Conservation (phyloP, 2,329 filamentous ascomycete genomes). For the Domatiomyces globalis region DNA sequence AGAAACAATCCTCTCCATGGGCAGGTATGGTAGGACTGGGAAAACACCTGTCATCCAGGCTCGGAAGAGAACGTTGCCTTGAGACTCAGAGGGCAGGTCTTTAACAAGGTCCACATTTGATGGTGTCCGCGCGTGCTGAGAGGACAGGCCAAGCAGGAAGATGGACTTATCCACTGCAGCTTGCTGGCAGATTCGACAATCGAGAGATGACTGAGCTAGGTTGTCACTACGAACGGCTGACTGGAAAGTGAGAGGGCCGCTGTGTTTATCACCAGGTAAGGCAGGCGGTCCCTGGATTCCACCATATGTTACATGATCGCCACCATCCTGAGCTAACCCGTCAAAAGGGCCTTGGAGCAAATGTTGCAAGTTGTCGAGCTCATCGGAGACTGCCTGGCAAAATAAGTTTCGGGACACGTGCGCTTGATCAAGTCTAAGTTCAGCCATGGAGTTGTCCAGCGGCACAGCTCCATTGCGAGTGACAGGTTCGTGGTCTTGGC, state of each 20-base stretch:
- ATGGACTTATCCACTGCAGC: constrained; percentile 33
- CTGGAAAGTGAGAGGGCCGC: neutral
- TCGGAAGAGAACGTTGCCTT: constrained; percentile 34
- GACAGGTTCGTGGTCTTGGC: neutral
- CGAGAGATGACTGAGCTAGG: constrained; percentile 21
- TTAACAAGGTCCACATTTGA: constrained; percentile 30
- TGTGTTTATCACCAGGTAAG: neutral
- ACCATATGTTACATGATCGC: neutral
- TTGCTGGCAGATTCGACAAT: constrained; percentile 31
- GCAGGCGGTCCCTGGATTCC: neutral
- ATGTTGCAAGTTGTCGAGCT: constrained; percentile 13
- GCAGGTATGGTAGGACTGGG: constrained; percentile 31
- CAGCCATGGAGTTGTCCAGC: constrained; percentile 4
- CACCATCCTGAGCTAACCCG: neutral
- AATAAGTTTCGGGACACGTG: constrained; percentile 5
- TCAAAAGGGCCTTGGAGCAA: constrained; percentile 5
- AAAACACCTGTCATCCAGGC: constrained; percentile 35
- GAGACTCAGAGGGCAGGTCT: constrained; percentile 29
- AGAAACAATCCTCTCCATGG: constrained; percentile 29
- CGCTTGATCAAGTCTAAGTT: constrained; percentile 2
- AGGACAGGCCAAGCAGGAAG: constrained; percentile 31
- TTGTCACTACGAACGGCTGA: neutral
- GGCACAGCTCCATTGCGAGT: neutral
- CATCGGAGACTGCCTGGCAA: constrained; percentile 10
- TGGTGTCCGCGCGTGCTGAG: constrained; percentile 30